Evolutionary conservation across 352 stramenopile species (phyloP), one percentile per base, ranked within the genome.

Genomic region (Pythium grandisporangium): DNA sequence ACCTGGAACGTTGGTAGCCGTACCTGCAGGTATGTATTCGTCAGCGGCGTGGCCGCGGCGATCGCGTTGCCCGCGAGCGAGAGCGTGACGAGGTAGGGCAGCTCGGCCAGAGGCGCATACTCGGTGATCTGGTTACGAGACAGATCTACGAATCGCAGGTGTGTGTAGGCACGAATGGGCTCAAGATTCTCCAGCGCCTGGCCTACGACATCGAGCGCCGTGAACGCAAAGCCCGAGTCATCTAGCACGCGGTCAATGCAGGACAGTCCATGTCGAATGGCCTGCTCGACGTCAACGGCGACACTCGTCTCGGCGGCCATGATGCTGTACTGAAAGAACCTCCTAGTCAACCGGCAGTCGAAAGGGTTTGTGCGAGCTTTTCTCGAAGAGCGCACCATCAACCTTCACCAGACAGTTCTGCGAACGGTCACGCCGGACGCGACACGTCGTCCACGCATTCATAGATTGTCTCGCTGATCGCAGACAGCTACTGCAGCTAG

Each of bases 151-250:
- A 78, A 87, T 26, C 74, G 71, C 30, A 91, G 48, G 35, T 88
- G 73, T 39, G 53, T 46, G 42, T 85, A 91, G 48, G 52, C 61
- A 20, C 57, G 61, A 30, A 88, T 78, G 14, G 69, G 55, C 6
- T 78, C 72, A 17, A 91, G 50, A 29, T 24, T 73, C 32, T 55
- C 44, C 44, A 90, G 53, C 6, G 47, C 57, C 53, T 80, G 82
- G 51, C 63, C 75, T 21, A 77, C 58, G 13, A 80, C 52, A 30
- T 91, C 72, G 22, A 91, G 49, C 14, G 78, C 66, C 13, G 70
- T 87, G 51, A 87, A 88, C 13, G 78, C 74, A 51, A 63, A 91
- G 35, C 74, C 78, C 16, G 75, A 82, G 61, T 88, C 64, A 40
- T 88, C 78, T 16, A 82, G 32, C 25, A 75, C 73, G 20, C 73